Conservation (phyloP, 2,329 filamentous ascomycete species). For the Scedosporium aurantiacum region DNA sequence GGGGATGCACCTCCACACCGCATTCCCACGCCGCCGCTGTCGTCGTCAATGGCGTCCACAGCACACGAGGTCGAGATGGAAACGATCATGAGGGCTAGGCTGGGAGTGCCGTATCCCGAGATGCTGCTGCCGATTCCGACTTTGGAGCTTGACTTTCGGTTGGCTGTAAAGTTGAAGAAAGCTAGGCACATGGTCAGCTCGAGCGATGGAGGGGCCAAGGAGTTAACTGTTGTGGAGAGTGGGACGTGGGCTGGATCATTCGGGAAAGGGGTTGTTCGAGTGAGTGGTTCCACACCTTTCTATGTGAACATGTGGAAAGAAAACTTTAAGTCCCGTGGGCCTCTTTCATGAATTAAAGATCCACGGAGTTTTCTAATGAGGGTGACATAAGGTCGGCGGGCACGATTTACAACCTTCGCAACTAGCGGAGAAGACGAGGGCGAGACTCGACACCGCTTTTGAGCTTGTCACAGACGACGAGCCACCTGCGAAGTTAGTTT, state of each 20-base stretch:
- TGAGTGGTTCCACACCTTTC: slow-evolving; percentile 24
- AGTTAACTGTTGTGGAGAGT: slow-evolving; percentile 36
- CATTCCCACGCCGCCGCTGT: background rate
- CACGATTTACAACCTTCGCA: slow-evolving; percentile 22
- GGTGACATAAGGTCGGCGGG: slow-evolving; percentile 24
- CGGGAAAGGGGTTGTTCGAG: slow-evolving; percentile 34
- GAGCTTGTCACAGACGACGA: slow-evolving; percentile 36
- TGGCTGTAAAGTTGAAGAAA: slow-evolving; percentile 26
- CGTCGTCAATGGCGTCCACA: background rate
- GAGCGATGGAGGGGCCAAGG: slow-evolving; percentile 17
- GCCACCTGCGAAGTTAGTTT: slow-evolving; percentile 30
- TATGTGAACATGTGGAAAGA: slow-evolving; percentile 16
- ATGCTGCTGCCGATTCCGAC: slow-evolving; percentile 33
- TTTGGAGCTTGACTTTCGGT: slow-evolving; percentile 38
- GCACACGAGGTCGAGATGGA: background rate
- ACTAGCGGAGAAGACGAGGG: slow-evolving; percentile 1
- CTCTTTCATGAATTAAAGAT: background rate
- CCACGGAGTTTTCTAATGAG: background rate
- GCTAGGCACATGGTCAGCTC: background rate
- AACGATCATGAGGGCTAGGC: background rate
- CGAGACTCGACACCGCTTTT: slow-evolving; percentile 23
- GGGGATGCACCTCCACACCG: background rate
- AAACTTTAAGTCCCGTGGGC: background rate
- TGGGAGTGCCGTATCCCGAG: slow-evolving; percentile 26
- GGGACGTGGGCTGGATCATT: slow-evolving; percentile 38